Conservation (phyloP, 2,329 filamentous ascomycete genomes). For the Xylariaceae sp. region DNA sequence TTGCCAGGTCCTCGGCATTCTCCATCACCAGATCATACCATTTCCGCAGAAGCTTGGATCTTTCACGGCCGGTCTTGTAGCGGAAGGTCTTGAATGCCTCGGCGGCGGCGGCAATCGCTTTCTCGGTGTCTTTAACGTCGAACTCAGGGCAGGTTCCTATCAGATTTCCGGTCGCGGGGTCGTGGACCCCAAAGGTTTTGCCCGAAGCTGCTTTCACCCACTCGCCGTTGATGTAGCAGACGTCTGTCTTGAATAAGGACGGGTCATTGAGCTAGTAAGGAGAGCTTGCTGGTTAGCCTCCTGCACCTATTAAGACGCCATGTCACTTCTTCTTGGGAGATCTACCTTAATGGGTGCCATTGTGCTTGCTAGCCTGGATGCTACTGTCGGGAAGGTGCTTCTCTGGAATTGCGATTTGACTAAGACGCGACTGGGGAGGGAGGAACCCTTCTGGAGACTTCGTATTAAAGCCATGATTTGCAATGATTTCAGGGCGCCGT, state of each 20-base stretch:
- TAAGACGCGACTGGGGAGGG: conserved; percentile 20
- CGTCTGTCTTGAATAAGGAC: conserved; percentile 76
- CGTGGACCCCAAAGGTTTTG: conserved; percentile 83
- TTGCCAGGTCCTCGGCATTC: conserved; percentile 75
- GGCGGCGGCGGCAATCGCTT: conserved; percentile 77
- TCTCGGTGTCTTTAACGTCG: conserved; percentile 67
- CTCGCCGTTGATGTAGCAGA: conserved; percentile 84
- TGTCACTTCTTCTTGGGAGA: background rate
- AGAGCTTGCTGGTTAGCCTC: too few species aligned
- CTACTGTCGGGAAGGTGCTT: conserved; percentile 26
- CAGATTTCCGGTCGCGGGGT: conserved; percentile 75
- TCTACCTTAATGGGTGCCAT: conserved; percentile 27
- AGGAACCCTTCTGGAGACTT: conserved; percentile 21
- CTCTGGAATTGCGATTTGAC: conserved; percentile 28
- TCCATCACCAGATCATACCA: conserved; percentile 79
- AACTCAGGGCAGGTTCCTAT: conserved; percentile 87
- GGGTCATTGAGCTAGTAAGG: conserved; percentile 74
- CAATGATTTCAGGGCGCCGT: conserved; percentile 1
- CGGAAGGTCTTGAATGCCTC: conserved; percentile 68
- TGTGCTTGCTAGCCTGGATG: conserved; percentile 26
- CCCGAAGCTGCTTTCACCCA: conserved; percentile 83
- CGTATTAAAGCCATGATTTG: conserved; percentile 26
- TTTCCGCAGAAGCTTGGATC: conserved; percentile 66
- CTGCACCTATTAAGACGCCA: background rate
- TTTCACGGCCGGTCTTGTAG: conserved; percentile 66